Conservation (phyloP, 495 filamentous ascomycete species). For the Friedmanniomyces simplex region DNA sequence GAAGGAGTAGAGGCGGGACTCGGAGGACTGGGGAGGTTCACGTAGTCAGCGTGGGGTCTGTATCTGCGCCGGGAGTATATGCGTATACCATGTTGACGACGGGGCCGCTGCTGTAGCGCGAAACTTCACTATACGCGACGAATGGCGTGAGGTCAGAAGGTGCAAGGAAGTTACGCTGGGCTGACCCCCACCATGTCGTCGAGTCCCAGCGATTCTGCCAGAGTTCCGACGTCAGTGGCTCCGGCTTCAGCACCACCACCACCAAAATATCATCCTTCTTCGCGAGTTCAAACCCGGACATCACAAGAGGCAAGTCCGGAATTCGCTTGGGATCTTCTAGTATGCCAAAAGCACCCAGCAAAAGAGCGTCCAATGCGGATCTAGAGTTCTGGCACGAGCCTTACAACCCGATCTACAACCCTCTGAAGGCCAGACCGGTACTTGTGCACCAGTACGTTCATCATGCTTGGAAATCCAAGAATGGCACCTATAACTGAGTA, state of each 20-base stretch:
- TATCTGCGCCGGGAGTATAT: neutral
- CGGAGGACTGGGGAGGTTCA: slow-evolving; percentile 48
- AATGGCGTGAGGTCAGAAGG: too few relatives aligned
- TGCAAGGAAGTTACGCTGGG: too few relatives aligned
- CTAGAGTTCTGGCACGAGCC: slow-evolving; percentile 22
- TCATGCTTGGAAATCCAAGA: neutral
- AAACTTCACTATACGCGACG: too few relatives aligned
- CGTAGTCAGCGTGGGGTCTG: neutral
- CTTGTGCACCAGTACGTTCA: slow-evolving; percentile 30
- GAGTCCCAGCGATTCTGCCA: neutral
- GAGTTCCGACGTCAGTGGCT: neutral
- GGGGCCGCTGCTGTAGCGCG: neutral
- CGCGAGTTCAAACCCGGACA: too few relatives aligned
- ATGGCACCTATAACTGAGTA: neutral
- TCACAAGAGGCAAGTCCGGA: too few relatives aligned
- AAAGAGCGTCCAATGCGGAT: slow-evolving; percentile 5
- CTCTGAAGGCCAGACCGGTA: slow-evolving; percentile 22
- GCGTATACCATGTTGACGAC: neutral
- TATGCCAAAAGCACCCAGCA: slow-evolving; percentile 5
- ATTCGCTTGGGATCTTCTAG: neutral
- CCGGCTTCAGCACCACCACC: too few relatives aligned
- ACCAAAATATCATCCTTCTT: too few relatives aligned
- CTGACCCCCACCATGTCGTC: neutral
- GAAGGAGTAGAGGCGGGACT: slow-evolving; percentile 87
- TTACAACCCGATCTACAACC: slow-evolving; percentile 31